Percentiles rank a stretch among this genome's conserved stretches.
Conservation (phyloP, 805 yeast species). For the Cyberlindnera euphorbiiphila region DNA sequence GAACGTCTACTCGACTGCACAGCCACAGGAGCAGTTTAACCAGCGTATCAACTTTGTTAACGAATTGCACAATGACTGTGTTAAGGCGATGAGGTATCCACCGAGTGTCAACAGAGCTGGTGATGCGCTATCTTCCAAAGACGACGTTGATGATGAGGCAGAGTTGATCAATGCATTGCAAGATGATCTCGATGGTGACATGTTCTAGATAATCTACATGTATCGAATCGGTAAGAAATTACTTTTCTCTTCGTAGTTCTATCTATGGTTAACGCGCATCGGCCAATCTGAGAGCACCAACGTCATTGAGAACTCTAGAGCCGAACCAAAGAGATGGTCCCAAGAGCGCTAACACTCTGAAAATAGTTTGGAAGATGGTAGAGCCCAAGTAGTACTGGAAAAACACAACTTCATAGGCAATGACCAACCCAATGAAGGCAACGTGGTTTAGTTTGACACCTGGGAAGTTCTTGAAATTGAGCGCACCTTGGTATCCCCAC, state of each 20-base stretch:
- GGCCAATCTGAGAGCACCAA: constrained; percentile 27
- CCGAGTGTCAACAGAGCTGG: constrained; percentile 27
- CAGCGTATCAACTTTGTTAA: constrained; percentile 93
- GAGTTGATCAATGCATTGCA: constrained; percentile 26
- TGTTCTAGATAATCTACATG: constrained; percentile 15
- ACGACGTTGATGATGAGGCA: constrained; percentile 23
- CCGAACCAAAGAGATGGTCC: constrained; percentile 30
- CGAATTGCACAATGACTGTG: constrained; percentile 84
- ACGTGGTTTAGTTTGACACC: constrained; percentile 12
- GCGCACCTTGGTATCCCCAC: constrained; percentile 20
- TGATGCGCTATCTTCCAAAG: constrained; percentile 18
- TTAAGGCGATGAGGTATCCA: constrained; percentile 94
- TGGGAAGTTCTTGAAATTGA: constrained; percentile 25
- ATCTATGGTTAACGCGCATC: constrained; percentile 23
- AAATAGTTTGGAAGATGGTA: constrained; percentile 24
- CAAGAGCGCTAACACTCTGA: constrained; percentile 16
- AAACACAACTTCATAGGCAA: constrained; percentile 25
- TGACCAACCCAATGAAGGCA: constrained; percentile 19
- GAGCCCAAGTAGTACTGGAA: constrained; percentile 27
- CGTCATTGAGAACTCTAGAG: constrained; percentile 25
- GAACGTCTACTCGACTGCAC: constrained; percentile 82
- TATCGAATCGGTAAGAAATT: too few species aligned
- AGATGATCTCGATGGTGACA: constrained; percentile 27
- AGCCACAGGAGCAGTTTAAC: constrained; percentile 85
- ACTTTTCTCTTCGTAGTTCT: not conserved